Conservation (phyloP, 148 eudicot species). For the Polygonum aviculare region DNA sequence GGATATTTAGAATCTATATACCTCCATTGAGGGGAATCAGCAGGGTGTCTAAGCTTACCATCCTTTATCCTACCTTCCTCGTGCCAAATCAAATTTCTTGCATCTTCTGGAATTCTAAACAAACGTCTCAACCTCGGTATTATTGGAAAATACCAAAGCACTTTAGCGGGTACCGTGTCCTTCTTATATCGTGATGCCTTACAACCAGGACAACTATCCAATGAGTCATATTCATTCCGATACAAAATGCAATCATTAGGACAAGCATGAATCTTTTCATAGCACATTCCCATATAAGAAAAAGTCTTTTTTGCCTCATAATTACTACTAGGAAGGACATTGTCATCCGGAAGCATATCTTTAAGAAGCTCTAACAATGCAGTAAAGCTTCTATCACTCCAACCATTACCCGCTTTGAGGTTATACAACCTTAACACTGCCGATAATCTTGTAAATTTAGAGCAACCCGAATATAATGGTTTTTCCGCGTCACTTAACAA, state of each 20-base stretch:
- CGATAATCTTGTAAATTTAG: not conserved
- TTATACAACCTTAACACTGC: not conserved
- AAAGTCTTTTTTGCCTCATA: not conserved
- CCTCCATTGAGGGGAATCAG: too few species aligned
- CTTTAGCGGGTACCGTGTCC: not conserved
- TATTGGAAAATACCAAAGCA: too few species aligned
- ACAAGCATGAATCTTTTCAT: not conserved
- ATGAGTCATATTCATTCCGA: too few species aligned
- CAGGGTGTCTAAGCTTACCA: too few species aligned
- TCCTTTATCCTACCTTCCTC: not conserved
- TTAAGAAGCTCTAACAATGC: not conserved
- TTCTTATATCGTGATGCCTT: not conserved
- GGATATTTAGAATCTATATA: too few species aligned
- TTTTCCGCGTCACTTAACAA: not conserved
- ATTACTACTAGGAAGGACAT: not conserved
- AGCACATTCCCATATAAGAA: not conserved
- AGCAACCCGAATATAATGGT: not conserved
- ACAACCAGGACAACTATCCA: not conserved
- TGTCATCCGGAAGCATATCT: not conserved
- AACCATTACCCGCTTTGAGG: not conserved
- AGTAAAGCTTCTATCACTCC: not conserved
- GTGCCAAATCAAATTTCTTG: not conserved
- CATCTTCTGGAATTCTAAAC: not conserved
- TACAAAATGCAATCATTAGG: too few species aligned
- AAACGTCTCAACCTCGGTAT: not conserved